Evolutionary conservation across 2,329 filamentous ascomycete species (phyloP), one percentile per base, ranked within the genome.

Genomic region (Aspergillus hiratsukae): DNA sequence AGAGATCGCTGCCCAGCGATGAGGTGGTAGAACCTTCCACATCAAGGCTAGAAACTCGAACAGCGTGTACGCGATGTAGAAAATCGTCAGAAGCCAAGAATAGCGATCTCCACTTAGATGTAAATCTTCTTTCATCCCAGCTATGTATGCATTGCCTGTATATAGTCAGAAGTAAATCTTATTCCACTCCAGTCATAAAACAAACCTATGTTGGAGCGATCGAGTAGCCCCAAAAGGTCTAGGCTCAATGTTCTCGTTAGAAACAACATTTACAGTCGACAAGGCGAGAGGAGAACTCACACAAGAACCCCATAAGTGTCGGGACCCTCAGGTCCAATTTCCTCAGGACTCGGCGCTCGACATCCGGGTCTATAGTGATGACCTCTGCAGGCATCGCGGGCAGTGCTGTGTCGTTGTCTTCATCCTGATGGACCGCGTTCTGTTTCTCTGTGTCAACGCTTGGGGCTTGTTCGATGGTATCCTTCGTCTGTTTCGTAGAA

Each of bases 101-200:
- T 82, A 83, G 27, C 71, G 67, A n/a, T 75, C 69, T 11, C 75
- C 74, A n/a, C 67, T 64, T 19, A 85, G 70, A 9, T 76, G 55
- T 17, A 85, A 74, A 28, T 81, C 79, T 48, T 77, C 67, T 52
- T 73, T 60, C 79, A 83, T 82, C 40, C 81, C 81, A 1, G 81
- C 80, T 48, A 81, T 80, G 59, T 76, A 73, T 1, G 81, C 81
- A 74, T 83, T 83, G 63, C 54, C 43, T 52, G 37, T 6, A 48
- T 48, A 49, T 29, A 49, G 21, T 55, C 41, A 27, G 40, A 29
- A 27, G 27, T 11, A 27, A 19, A n/a, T 45, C 27, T 25, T 11
- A 5, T 21, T 17, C 23, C n/a, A 4, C 31, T 17, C 14, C 4
- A 14, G 9, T 10, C 11, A 27, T n/a, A 19, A 25, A 69, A 68